These are phyloP conservation scores for Massariosphaeria phaeospora DNA, from an alignment of 495 filamentous ascomycete species.

Conservation along the genomic window DNA sequence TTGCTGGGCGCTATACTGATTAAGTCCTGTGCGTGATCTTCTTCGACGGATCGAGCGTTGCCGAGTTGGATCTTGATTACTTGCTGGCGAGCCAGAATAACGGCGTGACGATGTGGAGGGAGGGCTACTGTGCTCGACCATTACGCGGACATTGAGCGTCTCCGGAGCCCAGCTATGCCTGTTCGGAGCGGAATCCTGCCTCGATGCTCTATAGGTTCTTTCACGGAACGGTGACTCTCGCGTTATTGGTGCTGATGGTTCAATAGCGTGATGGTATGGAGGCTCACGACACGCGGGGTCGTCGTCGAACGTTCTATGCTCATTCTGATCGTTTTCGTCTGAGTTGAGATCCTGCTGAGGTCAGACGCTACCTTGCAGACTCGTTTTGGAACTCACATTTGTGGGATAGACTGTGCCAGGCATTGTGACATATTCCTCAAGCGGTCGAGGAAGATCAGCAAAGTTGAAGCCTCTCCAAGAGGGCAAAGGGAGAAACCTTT, in stretches of 20 bases:
- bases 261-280: no score
- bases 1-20: constrained; percentile 28
- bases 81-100: constrained; percentile 21
- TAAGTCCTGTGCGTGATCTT: constrained; percentile 23
- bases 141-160: constrained; percentile 30
- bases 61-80: background rate
- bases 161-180: constrained; percentile 24
- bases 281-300: background rate
- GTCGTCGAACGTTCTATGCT: constrained; percentile 1
- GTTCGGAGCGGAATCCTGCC: background rate
- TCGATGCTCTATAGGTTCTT: no score
- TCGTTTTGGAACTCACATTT: constrained; percentile 19
- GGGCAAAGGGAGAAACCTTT: constrained; percentile 18
- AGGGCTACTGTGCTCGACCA: constrained; percentile 16
- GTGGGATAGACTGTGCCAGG: constrained; percentile 29
- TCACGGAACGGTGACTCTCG: no score
- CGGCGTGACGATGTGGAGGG: constrained; percentile 10
- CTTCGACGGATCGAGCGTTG: constrained; percentile 18
- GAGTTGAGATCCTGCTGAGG: background rate
- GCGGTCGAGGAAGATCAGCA: constrained; percentile 18
- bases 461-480: constrained; percentile 28
- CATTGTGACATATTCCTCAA: constrained; percentile 27
- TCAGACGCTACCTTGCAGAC: no score
- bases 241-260: no score
- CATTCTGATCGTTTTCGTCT: background rate